These are phyloP conservation scores for Triangularia setosa DNA, from an alignment of 2,329 filamentous ascomycete species.

Conservation along the genomic window DNA sequence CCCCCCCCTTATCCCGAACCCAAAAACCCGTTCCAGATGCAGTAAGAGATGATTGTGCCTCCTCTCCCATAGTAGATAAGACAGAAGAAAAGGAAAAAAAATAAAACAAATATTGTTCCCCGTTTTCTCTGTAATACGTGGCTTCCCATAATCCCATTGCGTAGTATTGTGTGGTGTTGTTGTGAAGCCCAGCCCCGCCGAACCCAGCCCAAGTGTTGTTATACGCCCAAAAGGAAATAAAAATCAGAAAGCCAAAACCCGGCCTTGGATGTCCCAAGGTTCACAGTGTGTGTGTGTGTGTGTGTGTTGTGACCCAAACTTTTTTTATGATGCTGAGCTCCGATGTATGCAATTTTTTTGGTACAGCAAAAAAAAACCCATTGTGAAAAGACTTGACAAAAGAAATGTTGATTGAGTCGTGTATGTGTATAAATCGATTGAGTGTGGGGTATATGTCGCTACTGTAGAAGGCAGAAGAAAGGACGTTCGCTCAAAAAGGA, in stretches of 20 bases:
- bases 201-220: neutral
- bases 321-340: conserved; percentile 8
- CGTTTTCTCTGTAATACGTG: neutral
- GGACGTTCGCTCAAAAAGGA: conserved; percentile 4
- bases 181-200: neutral
- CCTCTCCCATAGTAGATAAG: neutral
- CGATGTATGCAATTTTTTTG: conserved; percentile 7
- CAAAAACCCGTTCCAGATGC: neutral
- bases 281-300: conserved; percentile 16
- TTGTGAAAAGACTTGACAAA: conserved; percentile 2
- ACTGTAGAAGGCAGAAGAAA: neutral
- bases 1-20: neutral
- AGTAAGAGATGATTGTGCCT: neutral
- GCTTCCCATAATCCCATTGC: neutral
- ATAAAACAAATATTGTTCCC: neutral
- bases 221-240: neutral
- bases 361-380: conserved; percentile 4
- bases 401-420: conserved; percentile 7
- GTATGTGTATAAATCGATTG: conserved; percentile 15
- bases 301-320: conserved; percentile 16
- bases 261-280: conserved; percentile 13
- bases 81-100: neutral
- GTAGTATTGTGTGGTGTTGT: neutral
- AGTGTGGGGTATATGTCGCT: conserved; percentile 22
- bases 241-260: conserved; percentile 20